Evolutionary conservation across 768 basidiomycete species (phyloP), one percentile per base, ranked within the genome.

Genomic region (Rhodotorula diobovata): DNA sequence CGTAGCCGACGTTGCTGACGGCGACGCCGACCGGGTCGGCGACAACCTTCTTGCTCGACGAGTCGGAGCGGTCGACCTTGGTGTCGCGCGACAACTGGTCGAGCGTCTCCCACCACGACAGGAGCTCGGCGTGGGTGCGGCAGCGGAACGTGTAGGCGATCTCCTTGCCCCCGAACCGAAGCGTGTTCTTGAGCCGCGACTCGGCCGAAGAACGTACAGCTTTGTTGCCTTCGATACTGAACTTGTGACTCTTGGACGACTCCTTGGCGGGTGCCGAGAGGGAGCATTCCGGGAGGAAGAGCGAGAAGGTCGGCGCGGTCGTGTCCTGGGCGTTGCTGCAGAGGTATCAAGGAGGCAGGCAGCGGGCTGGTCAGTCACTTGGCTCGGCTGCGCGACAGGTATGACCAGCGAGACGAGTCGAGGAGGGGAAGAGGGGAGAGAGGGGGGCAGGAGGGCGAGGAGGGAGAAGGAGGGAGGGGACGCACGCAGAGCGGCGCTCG

Each of bases 211-310:
- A 32, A 54, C 51, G 45, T 54, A 45, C 32, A 4, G 61, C 66
- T 12, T 30, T 21, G 66, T 67, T 67, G 25, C 70, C 70, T 1
- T 34, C 18, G 14, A 62, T 2, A 41, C 46, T 23, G 48, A 48
- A 59, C 65, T 75, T 76, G 75, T 75, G 71, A 57, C 66, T 63
- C 3, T 58, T 50, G n/a, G n/a, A n/a, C n/a, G n/a, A n/a, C 32
- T 66, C 63, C 43, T 70, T 72, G 16, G 78, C 60, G 16, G 78
- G 76, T 18, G 77, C 66, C 28, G 70, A 66, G 48, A 79, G 75
- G 21, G 75, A 68, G 68, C 77, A 77, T 62, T 77, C 77, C 58
- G 78, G 78, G 18, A 79, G 75, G 77, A 78, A 79, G 65, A 79
- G 77, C 4, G 76, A 78, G 67, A 79, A 76, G 43, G 55, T 30